Evolutionary conservation across 768 basidiomycete species (phyloP).

Genomic region (Exidia glandulosa): DNA sequence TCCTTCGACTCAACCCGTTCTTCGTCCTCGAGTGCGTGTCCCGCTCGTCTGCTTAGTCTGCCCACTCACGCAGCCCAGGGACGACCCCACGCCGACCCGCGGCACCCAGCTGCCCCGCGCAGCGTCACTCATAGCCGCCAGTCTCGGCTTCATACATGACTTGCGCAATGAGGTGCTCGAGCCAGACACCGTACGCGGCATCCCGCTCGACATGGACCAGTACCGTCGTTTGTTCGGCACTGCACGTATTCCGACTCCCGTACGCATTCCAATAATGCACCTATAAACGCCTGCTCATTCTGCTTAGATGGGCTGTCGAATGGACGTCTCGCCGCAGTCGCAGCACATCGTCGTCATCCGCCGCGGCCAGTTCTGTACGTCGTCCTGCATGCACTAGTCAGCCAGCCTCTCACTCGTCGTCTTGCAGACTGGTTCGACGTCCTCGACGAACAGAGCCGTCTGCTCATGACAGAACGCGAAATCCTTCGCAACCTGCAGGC

Average conservation of each 20-base stretch:
- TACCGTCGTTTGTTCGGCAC: conserved; percentile 86
- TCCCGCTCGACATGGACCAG: conserved; percentile 88
- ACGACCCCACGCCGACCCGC: conserved; percentile 83
- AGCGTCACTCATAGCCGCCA: conserved; percentile 76
- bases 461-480: conserved; percentile 80
- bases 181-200: conserved; percentile 71
- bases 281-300: background rate
- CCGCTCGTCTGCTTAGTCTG: background rate
- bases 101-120: conserved; percentile 83
- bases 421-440: conserved; percentile 97
- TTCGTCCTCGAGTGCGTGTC: conserved; percentile 84
- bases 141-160: conserved; percentile 91
- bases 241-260: conserved; percentile 81
- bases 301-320: conserved; percentile 68
- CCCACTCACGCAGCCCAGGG: conserved; percentile 32
- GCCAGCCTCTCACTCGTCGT: too few species aligned
- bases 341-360: conserved; percentile 80
- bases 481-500: conserved; percentile 82
- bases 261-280: conserved; percentile 17
- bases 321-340: conserved; percentile 63
- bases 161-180: conserved; percentile 70
- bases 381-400: too few species aligned
- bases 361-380: conserved; percentile 86
- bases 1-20: conserved; percentile 91
- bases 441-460: conserved; percentile 72